Conservation (phyloP, 177 flowering plant genomes). For the Vitis hybrid region DNA sequence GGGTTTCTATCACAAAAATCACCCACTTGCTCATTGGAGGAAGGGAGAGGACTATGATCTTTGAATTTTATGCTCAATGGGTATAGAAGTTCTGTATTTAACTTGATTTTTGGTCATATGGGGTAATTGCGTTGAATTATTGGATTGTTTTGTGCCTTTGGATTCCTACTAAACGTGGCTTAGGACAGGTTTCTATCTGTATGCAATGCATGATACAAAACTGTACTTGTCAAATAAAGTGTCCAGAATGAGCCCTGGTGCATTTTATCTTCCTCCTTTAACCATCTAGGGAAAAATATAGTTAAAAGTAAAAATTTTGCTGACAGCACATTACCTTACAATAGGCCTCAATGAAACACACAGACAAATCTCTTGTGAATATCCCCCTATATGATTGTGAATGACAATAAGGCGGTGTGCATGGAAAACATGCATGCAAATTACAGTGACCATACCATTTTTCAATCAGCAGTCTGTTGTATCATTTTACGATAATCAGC, state of each 20-base stretch:
- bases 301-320: too few relatives aligned
- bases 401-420: not conserved
- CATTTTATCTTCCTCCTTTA: too few relatives aligned
- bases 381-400: not conserved
- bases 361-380: too few relatives aligned
- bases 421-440: not conserved
- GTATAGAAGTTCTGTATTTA: too few relatives aligned
- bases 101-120: not conserved
- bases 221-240: not conserved
- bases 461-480: not conserved
- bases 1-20: not conserved
- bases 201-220: not conserved
- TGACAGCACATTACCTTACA: too few relatives aligned
- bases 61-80: not conserved
- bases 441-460: not conserved
- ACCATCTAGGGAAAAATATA: too few relatives aligned
- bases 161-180: too few relatives aligned
- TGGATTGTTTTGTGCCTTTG: too few relatives aligned
- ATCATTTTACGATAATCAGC: not conserved
- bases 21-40: not conserved
- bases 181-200: not conserved
- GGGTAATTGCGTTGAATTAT: too few relatives aligned
- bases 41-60: not conserved
- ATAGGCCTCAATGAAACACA: too few relatives aligned
- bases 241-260: not conserved